Evolutionary conservation across 352 stramenopile genomes (phyloP), one percentile per base, ranked within the genome.

Genomic region (Albugo candida): DNA sequence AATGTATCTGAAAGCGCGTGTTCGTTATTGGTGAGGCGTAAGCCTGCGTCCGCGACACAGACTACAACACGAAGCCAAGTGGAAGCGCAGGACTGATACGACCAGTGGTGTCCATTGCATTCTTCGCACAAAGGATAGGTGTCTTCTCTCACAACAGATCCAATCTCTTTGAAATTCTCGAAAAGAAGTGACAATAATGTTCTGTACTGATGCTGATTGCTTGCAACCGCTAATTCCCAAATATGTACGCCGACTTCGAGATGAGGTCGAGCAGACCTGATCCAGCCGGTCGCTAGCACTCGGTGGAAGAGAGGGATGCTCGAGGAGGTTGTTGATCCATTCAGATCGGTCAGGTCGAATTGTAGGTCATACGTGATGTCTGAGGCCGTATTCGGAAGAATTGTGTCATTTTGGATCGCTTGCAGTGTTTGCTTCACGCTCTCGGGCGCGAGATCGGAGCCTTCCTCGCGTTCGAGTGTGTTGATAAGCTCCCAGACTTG

Each of bases 151-250:
- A 92, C 71, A 43, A 80, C 63, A 17, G 59, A 69, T 1, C 72
- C 81, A 8, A 76, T 57, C 56, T 92, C 79, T 36, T 78, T 73
- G 58, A 92, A 87, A 40, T 92, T 92, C 42, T 92, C 79, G 45
- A 80, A 88, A 20, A 89, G 84, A 45, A 82, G 68, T n/a, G 72
- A 76, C 27, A 89, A 53, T 10, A 89, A 55, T 6, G 64, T 78
- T 13, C 48, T 60, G 49, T 89, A 92, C 51, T 89, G 74, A 21
- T 81, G 63, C 14, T 59, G 52, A 0, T 51, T 65, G 13, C 69
- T 60, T 18, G 67, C 67, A 18, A 92, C 56, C 45, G 70, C 89
- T 20, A 88, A 54, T 45, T 92, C 79, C 27, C 89, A 89, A 36
- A 92, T 20, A 11, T 61, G 69, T 43, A 92, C 43, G 51, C 65